phyloP scores from a whole-genome alignment of 2,329 filamentous ascomycete species.

The Xylariaceae sp. region DNA sequence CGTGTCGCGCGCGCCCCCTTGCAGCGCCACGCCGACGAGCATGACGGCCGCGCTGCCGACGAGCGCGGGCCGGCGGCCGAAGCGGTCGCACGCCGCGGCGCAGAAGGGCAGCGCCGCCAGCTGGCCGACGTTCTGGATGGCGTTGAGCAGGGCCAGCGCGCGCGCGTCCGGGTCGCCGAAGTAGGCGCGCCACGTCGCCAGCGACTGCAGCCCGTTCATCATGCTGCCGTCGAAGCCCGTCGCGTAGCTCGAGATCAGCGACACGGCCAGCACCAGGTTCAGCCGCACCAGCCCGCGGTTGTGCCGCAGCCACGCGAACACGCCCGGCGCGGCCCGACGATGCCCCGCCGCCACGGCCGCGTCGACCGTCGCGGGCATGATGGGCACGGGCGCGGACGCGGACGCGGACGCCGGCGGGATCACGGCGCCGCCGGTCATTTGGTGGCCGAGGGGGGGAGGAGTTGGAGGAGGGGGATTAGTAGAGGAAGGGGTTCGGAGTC shows the following conservation, averaged over 20 bases:
- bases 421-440: no score
- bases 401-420: no score
- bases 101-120: slow-evolving; percentile 26
- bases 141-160: slow-evolving; percentile 23
- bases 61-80: slow-evolving; percentile 29
- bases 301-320: slow-evolving; percentile 9
- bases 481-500: no score
- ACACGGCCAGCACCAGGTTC: slow-evolving; percentile 15
- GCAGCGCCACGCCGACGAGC: slow-evolving; percentile 32
- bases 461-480: no score
- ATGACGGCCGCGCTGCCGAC: slow-evolving; percentile 28
- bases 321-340: slow-evolving; percentile 8
- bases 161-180: slow-evolving; percentile 23
- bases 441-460: no score
- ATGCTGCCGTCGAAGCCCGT: slow-evolving; percentile 27
- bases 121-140: slow-evolving; percentile 27
- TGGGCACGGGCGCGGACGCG: no score
- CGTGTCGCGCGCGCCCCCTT: slow-evolving; percentile 28
- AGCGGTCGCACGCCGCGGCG: slow-evolving; percentile 22
- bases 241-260: slow-evolving; percentile 18
- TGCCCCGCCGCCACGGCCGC: slow-evolving; percentile 8
- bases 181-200: slow-evolving; percentile 28
- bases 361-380: slow-evolving; percentile 9
- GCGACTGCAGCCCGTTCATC: slow-evolving; percentile 34
- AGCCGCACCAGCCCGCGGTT: slow-evolving; percentile 16